Evolutionary conservation across 106 monocot species (phyloP).

Genomic region (Dendrobium nobile): DNA sequence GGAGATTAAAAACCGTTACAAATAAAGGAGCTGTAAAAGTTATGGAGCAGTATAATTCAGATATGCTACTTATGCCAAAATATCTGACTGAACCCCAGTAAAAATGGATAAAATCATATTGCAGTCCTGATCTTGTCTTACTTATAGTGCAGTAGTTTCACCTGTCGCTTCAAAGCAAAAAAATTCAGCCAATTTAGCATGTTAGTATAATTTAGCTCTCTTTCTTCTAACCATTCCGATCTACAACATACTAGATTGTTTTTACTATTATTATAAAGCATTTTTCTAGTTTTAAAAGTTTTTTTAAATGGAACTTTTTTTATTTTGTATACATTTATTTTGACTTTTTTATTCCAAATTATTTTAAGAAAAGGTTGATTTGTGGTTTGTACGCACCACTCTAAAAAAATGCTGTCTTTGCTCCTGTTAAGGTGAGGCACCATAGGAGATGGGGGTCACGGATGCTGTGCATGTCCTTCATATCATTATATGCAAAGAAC

Average conservation of each 20-base stretch:
- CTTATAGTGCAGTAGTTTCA: too few relatives aligned
- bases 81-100: too few relatives aligned
- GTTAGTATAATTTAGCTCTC: too few relatives aligned
- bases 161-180: too few relatives aligned
- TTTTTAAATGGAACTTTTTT: not conserved
- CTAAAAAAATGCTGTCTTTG: not conserved
- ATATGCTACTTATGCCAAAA: too few relatives aligned
- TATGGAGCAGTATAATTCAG: not conserved
- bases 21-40: not conserved
- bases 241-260: not conserved
- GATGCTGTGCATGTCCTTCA: slow-evolving; percentile 43
- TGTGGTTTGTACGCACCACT: not conserved
- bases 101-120: too few relatives aligned
- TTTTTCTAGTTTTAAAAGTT: not conserved
- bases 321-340: not conserved
- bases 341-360: not conserved
- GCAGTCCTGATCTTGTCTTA: too few relatives aligned
- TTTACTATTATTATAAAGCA: not conserved
- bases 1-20: not conserved
- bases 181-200: too few relatives aligned
- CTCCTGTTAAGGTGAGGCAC: slow-evolving; percentile 53
- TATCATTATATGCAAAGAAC: slow-evolving; percentile 67
- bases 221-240: not conserved
- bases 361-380: not conserved
- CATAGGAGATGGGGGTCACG: slow-evolving; percentile 45